Percentiles rank a stretch among this genome's conserved stretches.
Conservation (phyloP, 2,329 filamentous ascomycete species). For the Colletotrichum ledebouriae region DNA sequence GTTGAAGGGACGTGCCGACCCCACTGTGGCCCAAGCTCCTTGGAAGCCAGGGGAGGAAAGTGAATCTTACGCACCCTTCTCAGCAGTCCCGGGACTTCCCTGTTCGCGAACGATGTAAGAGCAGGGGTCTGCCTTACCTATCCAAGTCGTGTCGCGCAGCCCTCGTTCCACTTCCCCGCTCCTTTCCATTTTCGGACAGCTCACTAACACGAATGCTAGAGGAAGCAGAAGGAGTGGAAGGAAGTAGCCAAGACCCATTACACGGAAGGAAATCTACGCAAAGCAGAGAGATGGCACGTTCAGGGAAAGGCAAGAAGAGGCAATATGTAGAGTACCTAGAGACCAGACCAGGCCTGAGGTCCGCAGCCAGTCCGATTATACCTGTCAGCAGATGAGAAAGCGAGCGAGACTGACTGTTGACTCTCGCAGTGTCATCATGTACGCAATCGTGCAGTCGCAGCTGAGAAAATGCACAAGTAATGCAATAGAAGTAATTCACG, state of each 20-base stretch:
- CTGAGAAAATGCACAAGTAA: constrained; percentile 3
- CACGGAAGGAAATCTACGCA: too few species aligned
- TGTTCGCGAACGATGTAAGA: background rate
- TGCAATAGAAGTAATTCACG: background rate
- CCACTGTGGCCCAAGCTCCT: constrained; percentile 5
- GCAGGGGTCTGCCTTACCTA: constrained; percentile 7
- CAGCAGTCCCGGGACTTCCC: background rate
- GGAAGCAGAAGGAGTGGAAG: background rate
- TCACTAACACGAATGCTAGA: background rate
- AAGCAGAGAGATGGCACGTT: too few species aligned
- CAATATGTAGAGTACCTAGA: too few species aligned
- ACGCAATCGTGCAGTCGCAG: constrained; percentile 11
- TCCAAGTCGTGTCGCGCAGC: constrained; percentile 25
- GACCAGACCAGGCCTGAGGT: too few species aligned
- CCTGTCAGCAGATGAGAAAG: too few species aligned
- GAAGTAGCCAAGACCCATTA: background rate
- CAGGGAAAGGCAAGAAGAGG: too few species aligned
- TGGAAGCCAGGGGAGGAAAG: constrained; percentile 16
- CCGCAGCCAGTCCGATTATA: too few species aligned
- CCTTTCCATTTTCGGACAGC: background rate
- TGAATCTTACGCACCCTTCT: background rate
- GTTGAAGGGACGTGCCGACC: too few species aligned
- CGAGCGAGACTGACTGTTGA: too few species aligned
- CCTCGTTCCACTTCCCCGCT: background rate
- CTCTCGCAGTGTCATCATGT: background rate